Conservation (phyloP, 441 rosid species). For the Arabidopsis lyrata region DNA sequence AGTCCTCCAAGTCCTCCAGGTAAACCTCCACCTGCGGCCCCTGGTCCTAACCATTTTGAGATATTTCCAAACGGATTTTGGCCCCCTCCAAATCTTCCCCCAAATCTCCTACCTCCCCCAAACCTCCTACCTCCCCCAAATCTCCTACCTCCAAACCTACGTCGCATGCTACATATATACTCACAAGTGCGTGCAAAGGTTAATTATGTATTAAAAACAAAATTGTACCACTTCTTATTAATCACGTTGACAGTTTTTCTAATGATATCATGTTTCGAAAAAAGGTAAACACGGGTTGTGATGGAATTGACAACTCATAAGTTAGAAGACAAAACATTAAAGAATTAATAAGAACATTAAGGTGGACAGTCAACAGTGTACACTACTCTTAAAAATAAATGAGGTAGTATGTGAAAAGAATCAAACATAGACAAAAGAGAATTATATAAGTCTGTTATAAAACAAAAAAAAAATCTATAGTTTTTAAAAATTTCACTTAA, state of each 20-base stretch:
- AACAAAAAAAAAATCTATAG: no score
- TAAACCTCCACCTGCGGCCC: neutral
- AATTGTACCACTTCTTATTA: neutral
- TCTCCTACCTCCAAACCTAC: neutral
- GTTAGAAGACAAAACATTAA: no score
- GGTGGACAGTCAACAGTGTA: no score
- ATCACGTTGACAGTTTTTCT: neutral
- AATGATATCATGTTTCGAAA: neutral
- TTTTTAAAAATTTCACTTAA: no score
- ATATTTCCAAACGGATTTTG: neutral
- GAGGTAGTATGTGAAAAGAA: no score
- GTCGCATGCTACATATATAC: conserved; percentile 8
- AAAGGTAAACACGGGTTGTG: no score
- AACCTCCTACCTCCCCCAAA: neutral
- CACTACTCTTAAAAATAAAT: no score
- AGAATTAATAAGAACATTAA: no score
- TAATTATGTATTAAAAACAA: neutral
- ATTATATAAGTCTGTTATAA: no score
- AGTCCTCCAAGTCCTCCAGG: neutral
- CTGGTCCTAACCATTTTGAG: neutral
- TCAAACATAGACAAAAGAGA: no score
- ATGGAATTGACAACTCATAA: no score
- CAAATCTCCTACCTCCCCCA: no score
- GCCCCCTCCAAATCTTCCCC: neutral
- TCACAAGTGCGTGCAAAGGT: neutral